These are phyloP conservation scores for Hordeum vulgare DNA, from an alignment of 176 grass and related monocot genomes.

Conservation along the genomic window MorexV3_pseudomolecules_assembly NC_058522.1:347077897-347078396, in stretches of 20 bases:
- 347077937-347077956: neutral
- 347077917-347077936: conserved; percentile 51
- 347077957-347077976: neutral
- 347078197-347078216: neutral
- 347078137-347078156: neutral
- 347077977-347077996: neutral
- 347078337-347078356: neutral
- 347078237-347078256: neutral
- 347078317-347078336: neutral
- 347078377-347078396: neutral
- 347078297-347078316: neutral
- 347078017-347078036: neutral
- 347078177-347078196: neutral
- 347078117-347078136: neutral
- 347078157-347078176: neutral
- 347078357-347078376: neutral
- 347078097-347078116: neutral
- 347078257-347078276: neutral
- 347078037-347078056: neutral
- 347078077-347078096: neutral
- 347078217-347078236: neutral
- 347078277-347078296: neutral
- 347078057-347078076: neutral
- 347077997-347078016: conserved; percentile 2
- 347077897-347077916: conserved; percentile 97